These are phyloP conservation scores for Chaetomium strumarium DNA, from an alignment of 2,329 filamentous ascomycete genomes.

Conservation along the genomic window DNA sequence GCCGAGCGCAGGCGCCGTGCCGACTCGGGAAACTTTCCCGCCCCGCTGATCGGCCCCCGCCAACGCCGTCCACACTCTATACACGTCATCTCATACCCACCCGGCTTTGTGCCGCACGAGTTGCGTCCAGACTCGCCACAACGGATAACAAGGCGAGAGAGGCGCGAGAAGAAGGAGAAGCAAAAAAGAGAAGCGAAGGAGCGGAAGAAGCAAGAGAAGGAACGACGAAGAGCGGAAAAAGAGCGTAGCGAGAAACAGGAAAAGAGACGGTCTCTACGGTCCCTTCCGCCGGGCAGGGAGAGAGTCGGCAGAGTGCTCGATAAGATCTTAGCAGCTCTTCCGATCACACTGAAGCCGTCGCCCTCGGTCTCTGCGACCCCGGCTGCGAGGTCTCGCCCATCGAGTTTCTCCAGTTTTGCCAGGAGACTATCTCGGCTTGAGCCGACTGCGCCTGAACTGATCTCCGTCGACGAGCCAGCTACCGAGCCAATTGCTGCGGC, in stretches of 20 bases:
- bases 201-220: constrained; percentile 20
- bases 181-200: constrained; percentile 29
- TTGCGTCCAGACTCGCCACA: constrained; percentile 30
- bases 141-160: constrained; percentile 38
- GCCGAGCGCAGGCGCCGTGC: constrained; percentile 22
- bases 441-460: not conserved
- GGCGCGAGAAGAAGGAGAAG: constrained; percentile 21
- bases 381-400: constrained; percentile 19
- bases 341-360: constrained; percentile 18
- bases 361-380: constrained; percentile 13
- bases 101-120: constrained; percentile 37
- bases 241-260: constrained; percentile 25
- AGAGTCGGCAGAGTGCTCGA: constrained; percentile 27
- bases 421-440: constrained; percentile 21
- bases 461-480: constrained; percentile 8
- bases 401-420: constrained; percentile 24
- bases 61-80: constrained; percentile 50
- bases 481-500: not conserved
- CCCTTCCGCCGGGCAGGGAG: constrained; percentile 31
- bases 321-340: constrained; percentile 27
- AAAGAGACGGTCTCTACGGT: constrained; percentile 27
- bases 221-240: constrained; percentile 29
- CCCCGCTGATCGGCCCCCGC: constrained; percentile 43
- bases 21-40: constrained; percentile 29
- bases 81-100: constrained; percentile 45